Evolutionary conservation across 257 asterid species (phyloP).

Genomic region (Plantago elongata): DNA sequence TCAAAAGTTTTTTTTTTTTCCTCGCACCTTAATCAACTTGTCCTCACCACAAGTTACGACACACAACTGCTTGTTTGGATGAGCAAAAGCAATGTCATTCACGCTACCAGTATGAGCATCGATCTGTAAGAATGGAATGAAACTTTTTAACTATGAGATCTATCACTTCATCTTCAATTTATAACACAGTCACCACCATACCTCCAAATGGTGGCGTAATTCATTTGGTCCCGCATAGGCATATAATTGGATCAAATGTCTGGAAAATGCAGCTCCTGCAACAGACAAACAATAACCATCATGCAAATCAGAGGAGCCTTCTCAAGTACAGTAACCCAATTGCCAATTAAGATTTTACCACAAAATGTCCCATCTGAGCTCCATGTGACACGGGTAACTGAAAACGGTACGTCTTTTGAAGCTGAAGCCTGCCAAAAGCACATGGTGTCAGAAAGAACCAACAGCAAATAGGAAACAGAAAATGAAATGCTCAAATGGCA

Average conservation of each 20-base stretch:
- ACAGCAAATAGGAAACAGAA: not conserved
- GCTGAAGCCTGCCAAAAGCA: conserved; percentile 67
- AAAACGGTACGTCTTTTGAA: conserved; percentile 81
- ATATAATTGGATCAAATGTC: conserved; percentile 89
- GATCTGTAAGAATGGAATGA: conserved; percentile 26
- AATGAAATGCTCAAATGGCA: not conserved
- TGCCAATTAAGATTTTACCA: conserved; percentile 40
- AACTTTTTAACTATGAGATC: conserved; percentile 21
- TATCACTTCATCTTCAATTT: conserved; percentile 29
- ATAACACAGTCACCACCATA: conserved; percentile 20
- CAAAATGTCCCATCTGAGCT: conserved; percentile 88
- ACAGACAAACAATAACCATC: conserved; percentile 23
- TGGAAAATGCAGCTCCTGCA: conserved; percentile 92
- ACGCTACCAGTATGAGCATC: conserved; percentile 43
- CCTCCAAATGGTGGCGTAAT: conserved; percentile 89
- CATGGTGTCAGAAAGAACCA: conserved; percentile 22
- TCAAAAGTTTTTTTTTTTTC: not conserved
- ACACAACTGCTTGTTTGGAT: conserved; percentile 36
- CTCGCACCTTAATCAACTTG: conserved; percentile 34
- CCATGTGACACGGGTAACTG: conserved; percentile 88
- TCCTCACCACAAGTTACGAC: conserved; percentile 41
- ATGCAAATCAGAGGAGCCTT: conserved; percentile 16
- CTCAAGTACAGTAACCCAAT: conserved; percentile 5
- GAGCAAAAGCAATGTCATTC: conserved; percentile 36
- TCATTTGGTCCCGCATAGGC: conserved; percentile 79